Evolutionary conservation across 2,329 filamentous ascomycete species (phyloP), one percentile per base, ranked within the genome.

Genomic region (Pseudocercospora fuligena): DNA sequence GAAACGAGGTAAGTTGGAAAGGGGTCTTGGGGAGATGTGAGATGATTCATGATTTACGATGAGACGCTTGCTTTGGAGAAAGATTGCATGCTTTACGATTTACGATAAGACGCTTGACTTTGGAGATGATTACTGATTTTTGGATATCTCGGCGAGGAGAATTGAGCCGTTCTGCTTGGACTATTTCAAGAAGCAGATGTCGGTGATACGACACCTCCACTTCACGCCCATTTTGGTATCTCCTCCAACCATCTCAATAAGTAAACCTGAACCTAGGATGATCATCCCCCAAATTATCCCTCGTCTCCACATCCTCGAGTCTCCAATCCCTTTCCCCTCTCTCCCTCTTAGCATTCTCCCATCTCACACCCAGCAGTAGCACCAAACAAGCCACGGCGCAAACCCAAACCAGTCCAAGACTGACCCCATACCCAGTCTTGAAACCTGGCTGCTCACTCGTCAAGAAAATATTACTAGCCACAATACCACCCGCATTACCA

Each of bases 391-490:
- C 71, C 59, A 82, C 72, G 63, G 79, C 76, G 67, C 77, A 78
- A 8, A 87, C 73, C 74, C 83, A 84, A 19, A 85, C 71, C 67
- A 83, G 75, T 1, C 79, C 83, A 46, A 87, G 74, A 64, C 79
- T 79, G 0, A 82, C 80, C 0, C 82, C 80, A 69, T 86, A 87
- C 0, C 86, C 86, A 0, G 82, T 83, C 40, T 71, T 77, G 69
- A 85, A 88, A 31, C 74, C 74, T 0, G 86, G 86, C 58, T 78
- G 79, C 72, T 88, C 83, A 0, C 74, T 73, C 2, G 77, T 71
- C 36, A 86, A 72, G 69, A 84, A 88, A 62, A 87, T 81, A 69
- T 87, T 86, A 51, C 79, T 81, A 0, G 82, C 82, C 12, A 87
- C 78, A 58, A 86, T 82, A 3, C 84, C 85, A 0, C 80, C 82